These are phyloP conservation scores for Blastobotrys ciferrii DNA, from an alignment of 1,139 yeast genomes.

Conservation along the genomic window DNA sequence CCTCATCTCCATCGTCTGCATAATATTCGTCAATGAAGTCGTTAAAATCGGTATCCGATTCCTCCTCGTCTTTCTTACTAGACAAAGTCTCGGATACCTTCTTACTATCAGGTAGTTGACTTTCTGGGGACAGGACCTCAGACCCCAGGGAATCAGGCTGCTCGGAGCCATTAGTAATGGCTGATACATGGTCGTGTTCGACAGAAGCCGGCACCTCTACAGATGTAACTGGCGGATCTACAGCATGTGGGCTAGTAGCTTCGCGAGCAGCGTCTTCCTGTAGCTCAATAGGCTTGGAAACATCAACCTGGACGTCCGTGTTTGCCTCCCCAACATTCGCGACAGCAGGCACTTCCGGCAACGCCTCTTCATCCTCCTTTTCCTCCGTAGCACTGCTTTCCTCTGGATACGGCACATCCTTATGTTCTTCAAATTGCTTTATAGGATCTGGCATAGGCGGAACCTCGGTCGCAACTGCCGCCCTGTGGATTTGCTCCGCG, in stretches of 20 bases:
- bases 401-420: constrained; percentile 4
- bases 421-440: not conserved
- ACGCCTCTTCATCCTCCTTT: not conserved
- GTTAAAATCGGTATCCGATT: constrained; percentile 7
- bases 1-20: constrained; percentile 1
- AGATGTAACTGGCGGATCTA: too few species aligned
- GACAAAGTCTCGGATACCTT: too few species aligned
- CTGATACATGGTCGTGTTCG: not conserved
- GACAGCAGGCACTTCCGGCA: too few species aligned
- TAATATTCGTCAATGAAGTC: constrained; percentile 7
- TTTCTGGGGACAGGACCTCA: too few species aligned
- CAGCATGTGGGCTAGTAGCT: not conserved
- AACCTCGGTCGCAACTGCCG: not conserved
- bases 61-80: not conserved
- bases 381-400: not conserved
- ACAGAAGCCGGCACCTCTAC: too few species aligned
- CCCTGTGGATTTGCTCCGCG: not conserved
- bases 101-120: too few species aligned
- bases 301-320: too few species aligned
- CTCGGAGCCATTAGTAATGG: too few species aligned
- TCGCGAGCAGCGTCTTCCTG: not conserved
- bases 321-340: too few species aligned
- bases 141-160: too few species aligned
- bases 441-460: not conserved
- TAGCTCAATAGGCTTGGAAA: not conserved